Evolutionary conservation across 225 moss, liverwort and hornwort genomes (phyloP).

Genomic region (Straminergon stramineum): DNA sequence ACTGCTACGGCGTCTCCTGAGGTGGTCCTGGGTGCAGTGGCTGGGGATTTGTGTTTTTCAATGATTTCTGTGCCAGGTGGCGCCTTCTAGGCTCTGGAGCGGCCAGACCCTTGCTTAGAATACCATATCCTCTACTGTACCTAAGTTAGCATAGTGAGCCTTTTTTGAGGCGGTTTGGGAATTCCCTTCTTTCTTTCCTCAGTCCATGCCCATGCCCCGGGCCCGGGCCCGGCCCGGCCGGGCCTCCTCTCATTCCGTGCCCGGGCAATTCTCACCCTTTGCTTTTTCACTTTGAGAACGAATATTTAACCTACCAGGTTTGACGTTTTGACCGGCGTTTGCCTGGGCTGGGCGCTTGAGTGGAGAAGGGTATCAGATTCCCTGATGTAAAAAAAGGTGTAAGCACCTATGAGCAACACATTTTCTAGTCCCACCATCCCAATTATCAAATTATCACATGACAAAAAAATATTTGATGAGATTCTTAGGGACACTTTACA

Average conservation of each 20-base stretch:
- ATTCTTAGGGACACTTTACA: not conserved
- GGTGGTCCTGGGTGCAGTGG: not conserved
- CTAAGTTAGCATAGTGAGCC: no score
- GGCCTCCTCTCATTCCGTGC: not conserved
- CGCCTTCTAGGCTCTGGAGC: not conserved
- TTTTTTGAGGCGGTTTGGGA: conserved; percentile 23
- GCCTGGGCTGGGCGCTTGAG: no score
- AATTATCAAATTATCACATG: not conserved
- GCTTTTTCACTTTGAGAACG: not conserved
- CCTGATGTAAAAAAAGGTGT: not conserved
- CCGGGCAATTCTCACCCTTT: not conserved
- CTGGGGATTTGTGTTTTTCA: not conserved
- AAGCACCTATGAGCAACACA: not conserved
- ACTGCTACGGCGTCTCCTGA: not conserved
- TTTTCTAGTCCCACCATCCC: not conserved
- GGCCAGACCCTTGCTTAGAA: not conserved
- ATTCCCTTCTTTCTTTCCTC: not conserved
- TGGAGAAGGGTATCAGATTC: no score
- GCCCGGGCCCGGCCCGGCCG: not conserved
- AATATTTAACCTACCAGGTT: not conserved
- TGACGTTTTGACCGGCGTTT: not conserved
- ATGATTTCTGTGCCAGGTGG: not conserved
- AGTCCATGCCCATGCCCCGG: not conserved
- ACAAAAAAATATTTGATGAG: not conserved
- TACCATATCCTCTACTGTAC: not conserved